Base-by-base conservation (phyloP, 768 basidiomycete species). In the Tephrocybe sp. region DNA sequence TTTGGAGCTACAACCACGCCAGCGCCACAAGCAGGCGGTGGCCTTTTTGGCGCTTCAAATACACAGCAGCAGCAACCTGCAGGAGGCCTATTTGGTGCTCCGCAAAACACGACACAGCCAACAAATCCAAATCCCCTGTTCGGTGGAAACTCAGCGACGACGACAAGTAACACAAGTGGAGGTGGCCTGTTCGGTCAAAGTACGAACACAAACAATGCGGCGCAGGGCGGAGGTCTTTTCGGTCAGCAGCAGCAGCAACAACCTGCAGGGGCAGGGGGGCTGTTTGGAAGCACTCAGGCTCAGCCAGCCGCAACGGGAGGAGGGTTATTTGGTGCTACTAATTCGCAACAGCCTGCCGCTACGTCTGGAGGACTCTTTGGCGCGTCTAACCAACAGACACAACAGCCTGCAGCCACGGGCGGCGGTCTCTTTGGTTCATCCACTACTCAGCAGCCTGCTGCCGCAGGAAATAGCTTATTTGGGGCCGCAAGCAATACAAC, bases 21-120 rank as follows among this genome's bases (percentile, higher is more conserved):
- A 22, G 46, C 56, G 25, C 50, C 48, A 49, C 59, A 54, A 43
- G 27, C 54, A 0, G 55, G 55, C 19, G 57, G 59, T 4, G 55
- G 64, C 19, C 46, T 69, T 21, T 63, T 68, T 42, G 71, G 71
- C 24, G 57, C 57, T 13, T 53, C 67, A 0, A 50, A 57, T 42
- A 24, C 52, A 34, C 62, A 62, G 34, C 59, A 56, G 53, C 54
- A 50, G 52, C 51, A 61, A 45, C 30, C 61, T 1, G 64, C 60
- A 34, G 63, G 60, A 15, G 60, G 67, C 8, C 54, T 67, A 18
- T 69, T 66, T 31, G 67, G 65, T 24, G 61, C 55, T 46, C 45
- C 53, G 30, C 55, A 55, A 42, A 51, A 44, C 15, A 13, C 53
- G 29, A 38, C 37, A 38, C 54, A 58, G 18, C 53, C 45, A 45